Conservation (phyloP, 306 rosid species). For the Pachyrhizus erosus region DNA sequence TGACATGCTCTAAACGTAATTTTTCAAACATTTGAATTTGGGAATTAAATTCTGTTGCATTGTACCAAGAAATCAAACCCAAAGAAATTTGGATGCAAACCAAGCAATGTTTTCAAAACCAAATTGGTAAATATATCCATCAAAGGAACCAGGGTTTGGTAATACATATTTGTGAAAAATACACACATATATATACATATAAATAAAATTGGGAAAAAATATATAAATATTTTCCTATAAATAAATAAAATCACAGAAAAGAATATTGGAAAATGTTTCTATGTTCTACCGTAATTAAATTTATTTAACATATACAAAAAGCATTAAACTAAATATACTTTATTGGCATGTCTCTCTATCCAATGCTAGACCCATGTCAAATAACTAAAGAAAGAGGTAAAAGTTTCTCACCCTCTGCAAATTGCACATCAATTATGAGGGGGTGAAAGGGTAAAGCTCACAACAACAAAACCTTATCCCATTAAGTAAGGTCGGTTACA, state of each 20-base stretch:
- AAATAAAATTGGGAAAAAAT: too few relatives aligned
- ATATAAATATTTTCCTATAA: not conserved
- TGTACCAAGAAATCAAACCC: constrained; percentile 21
- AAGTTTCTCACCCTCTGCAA: not conserved
- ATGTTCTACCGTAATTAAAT: not conserved
- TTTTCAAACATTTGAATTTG: constrained; percentile 5
- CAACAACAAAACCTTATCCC: too few relatives aligned
- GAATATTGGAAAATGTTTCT: not conserved
- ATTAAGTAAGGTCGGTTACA: too few relatives aligned
- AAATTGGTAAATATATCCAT: not conserved
- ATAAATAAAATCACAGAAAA: not conserved
- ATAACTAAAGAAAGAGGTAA: not conserved
- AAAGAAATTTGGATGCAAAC: not conserved
- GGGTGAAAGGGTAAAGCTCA: not conserved
- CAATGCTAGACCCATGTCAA: not conserved
- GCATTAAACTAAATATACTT: not conserved
- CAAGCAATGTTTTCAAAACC: not conserved
- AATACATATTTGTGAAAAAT: not conserved
- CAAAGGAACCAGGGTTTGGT: not conserved
- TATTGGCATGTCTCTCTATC: not conserved
- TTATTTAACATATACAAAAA: not conserved
- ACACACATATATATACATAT: not conserved
- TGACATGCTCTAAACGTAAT: constrained; percentile 1
- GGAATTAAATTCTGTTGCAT: constrained; percentile 27
- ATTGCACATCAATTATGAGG: not conserved